A percentile compares a stretch with the other conserved stretches of the same genome.
Evolutionary conservation across 2,329 filamentous ascomycete species (phyloP).

Genomic region (Fusarium sp.): DNA sequence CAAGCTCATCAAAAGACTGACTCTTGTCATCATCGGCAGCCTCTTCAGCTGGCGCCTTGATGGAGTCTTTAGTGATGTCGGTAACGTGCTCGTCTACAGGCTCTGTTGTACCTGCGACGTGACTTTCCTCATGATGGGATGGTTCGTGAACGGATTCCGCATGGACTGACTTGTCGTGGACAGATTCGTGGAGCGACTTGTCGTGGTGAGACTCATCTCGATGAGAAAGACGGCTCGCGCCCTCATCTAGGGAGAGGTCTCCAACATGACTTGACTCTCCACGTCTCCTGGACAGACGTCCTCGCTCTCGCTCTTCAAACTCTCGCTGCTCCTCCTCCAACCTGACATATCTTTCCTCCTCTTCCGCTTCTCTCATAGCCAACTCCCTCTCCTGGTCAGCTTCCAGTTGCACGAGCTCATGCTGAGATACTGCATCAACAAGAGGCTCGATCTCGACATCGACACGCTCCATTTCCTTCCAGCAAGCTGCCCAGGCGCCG

Average conservation of each 20-base stretch:
- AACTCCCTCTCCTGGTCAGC: constrained; percentile 55
- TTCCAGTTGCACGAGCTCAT: constrained; percentile 67
- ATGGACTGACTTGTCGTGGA: constrained; percentile 9
- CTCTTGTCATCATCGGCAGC: constrained; percentile 14
- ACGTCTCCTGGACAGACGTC: constrained; percentile 22
- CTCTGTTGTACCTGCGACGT: constrained; percentile 1
- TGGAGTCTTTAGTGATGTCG: constrained; percentile 12
- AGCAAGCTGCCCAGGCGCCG: constrained; percentile 91
- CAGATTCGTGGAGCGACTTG: constrained; percentile 1
- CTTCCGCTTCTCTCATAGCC: constrained; percentile 49
- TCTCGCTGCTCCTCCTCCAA: constrained; percentile 41
- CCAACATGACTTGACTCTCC: constrained; percentile 18
- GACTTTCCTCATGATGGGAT: constrained; percentile 13
- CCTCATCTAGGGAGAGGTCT: constrained; percentile 19
- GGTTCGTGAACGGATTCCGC: constrained; percentile 11
- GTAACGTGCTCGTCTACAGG: constrained; percentile 10
- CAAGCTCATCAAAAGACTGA: constrained; percentile 31
- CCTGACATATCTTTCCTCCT: constrained; percentile 47
- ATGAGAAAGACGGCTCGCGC: constrained; percentile 6
- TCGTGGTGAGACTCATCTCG: constrained; percentile 1
- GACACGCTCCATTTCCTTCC: constrained; percentile 98
- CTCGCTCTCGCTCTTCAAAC: constrained; percentile 45
- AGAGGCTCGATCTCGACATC: constrained; percentile 90
- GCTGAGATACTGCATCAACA: constrained; percentile 66
- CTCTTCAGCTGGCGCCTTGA: background rate